Conservation (phyloP, 352 stramenopile species). For the Globisporangium mamillatum region DNA sequence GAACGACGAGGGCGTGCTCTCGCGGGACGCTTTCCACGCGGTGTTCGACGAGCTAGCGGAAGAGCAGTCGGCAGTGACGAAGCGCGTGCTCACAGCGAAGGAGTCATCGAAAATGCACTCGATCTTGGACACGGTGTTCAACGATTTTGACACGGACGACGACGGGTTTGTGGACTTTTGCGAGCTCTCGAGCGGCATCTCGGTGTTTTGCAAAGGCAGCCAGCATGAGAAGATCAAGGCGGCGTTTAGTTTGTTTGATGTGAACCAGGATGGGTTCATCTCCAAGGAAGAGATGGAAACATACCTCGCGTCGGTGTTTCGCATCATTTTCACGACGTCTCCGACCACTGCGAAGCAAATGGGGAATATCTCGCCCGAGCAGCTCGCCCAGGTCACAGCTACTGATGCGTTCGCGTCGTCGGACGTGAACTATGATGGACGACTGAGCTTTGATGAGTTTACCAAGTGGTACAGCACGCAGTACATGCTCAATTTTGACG, state of each 20-base stretch:
- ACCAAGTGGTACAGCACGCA: conserved; percentile 76
- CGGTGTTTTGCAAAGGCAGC: conserved; percentile 71
- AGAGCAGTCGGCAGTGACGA: conserved; percentile 25
- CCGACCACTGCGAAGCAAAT: conserved; percentile 40
- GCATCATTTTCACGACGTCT: conserved; percentile 76
- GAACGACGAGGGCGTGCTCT: conserved; percentile 79
- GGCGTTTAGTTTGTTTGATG: conserved; percentile 85
- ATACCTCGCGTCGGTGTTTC: conserved; percentile 83
- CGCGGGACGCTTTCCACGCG: conserved; percentile 58
- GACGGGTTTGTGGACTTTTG: conserved; percentile 87
- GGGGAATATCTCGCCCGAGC: conserved; percentile 51
- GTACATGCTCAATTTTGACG: conserved; percentile 19
- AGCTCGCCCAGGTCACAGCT: conserved; percentile 71
- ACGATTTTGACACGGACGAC: conserved; percentile 70
- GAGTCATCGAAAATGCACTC: conserved; percentile 38
- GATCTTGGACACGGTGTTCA: conserved; percentile 69
- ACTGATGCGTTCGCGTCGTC: conserved; percentile 58
- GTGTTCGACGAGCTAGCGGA: conserved; percentile 66
- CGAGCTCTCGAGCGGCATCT: conserved; percentile 81
- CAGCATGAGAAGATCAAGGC: conserved; percentile 81
- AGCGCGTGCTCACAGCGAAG: conserved; percentile 23
- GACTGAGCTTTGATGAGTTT: conserved; percentile 82
- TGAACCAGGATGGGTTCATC: conserved; percentile 87
- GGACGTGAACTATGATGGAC: conserved; percentile 64
- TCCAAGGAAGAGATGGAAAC: conserved; percentile 81